A percentile compares a stretch with the other conserved stretches of the same genome.
These are phyloP conservation scores for Aquilaria agallochum DNA, from an alignment of 441 rosid genomes.

Conservation along the genomic window DNA sequence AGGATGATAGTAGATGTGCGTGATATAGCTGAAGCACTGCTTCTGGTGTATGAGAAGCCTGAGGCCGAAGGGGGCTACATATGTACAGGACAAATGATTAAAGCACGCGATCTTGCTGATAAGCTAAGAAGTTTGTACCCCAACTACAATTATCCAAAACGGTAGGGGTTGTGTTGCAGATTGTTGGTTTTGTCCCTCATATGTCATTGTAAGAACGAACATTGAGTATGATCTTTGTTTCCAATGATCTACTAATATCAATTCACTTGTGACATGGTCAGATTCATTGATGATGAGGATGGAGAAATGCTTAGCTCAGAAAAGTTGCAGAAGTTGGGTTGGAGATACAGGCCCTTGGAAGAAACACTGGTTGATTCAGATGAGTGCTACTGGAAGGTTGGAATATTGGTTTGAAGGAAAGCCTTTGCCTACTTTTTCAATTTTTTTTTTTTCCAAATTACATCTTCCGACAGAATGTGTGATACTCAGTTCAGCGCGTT, in stretches of 20 bases:
- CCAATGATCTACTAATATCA: too few relatives aligned
- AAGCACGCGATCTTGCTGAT: slow-evolving; percentile 13
- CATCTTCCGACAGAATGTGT: too few relatives aligned
- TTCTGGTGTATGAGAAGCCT: slow-evolving; percentile 23
- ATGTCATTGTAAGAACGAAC: background rate
- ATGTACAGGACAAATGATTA: slow-evolving; percentile 19
- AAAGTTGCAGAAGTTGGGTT: slow-evolving; percentile 66
- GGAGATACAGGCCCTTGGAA: slow-evolving; percentile 61
- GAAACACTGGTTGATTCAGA: slow-evolving; percentile 65
- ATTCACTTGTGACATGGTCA: slow-evolving; percentile 18
- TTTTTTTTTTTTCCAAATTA: too few relatives aligned
- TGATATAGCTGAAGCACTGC: slow-evolving; percentile 23
- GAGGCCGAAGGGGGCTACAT: slow-evolving; percentile 34
- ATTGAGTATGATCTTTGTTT: too few relatives aligned
- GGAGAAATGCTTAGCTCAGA: slow-evolving; percentile 39
- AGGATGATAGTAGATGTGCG: slow-evolving; percentile 23
- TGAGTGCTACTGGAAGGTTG: slow-evolving; percentile 55
- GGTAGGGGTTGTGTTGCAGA: background rate
- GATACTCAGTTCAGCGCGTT: too few relatives aligned
- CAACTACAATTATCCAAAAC: slow-evolving; percentile 15
- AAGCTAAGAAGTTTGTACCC: slow-evolving; percentile 27
- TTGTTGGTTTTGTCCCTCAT: background rate
- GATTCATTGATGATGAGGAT: slow-evolving; percentile 39
- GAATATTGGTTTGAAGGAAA: slow-evolving; percentile 39
- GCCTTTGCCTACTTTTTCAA: too few relatives aligned